Evolutionary conservation across 352 stramenopile species (phyloP).

Genomic region (Pythium aquatile): DNA sequence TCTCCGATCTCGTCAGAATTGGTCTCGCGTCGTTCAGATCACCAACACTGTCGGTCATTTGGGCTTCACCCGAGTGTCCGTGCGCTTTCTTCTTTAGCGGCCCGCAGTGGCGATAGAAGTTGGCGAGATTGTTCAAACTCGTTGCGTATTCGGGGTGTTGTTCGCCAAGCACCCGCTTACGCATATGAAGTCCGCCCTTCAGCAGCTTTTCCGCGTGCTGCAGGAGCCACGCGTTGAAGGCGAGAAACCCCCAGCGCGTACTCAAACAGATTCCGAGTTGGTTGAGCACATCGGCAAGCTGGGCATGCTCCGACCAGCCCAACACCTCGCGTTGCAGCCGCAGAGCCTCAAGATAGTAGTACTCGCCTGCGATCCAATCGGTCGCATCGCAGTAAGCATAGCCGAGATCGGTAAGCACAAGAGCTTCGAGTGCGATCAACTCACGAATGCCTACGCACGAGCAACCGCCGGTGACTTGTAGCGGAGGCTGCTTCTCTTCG

Average conservation of each 20-base stretch:
- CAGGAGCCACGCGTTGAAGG: slow-evolving; percentile 77
- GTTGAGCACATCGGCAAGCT: slow-evolving; percentile 80
- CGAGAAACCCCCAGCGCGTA: slow-evolving; percentile 63
- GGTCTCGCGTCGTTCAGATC: slow-evolving; percentile 25
- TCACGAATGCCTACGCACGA: slow-evolving; percentile 72
- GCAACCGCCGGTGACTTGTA: slow-evolving; percentile 37
- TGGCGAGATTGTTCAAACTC: slow-evolving; percentile 81
- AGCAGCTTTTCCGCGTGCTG: slow-evolving; percentile 67
- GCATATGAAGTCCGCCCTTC: slow-evolving; percentile 70
- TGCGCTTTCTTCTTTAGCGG: slow-evolving; percentile 23
- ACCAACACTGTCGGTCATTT: slow-evolving; percentile 18
- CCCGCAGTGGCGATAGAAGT: slow-evolving; percentile 81
- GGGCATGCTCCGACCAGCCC: slow-evolving; percentile 67
- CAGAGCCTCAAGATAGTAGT: slow-evolving; percentile 74
- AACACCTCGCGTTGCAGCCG: slow-evolving; percentile 78
- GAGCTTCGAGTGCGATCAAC: slow-evolving; percentile 68
- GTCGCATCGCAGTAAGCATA: slow-evolving; percentile 79
- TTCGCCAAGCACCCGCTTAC: slow-evolving; percentile 65
- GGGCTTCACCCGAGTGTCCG: slow-evolving; percentile 3
- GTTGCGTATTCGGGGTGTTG: slow-evolving; percentile 79
- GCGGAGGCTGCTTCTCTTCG: slow-evolving; percentile 40
- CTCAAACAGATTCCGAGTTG: slow-evolving; percentile 79
- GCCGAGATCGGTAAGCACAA: slow-evolving; percentile 71
- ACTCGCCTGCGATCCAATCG: slow-evolving; percentile 73
- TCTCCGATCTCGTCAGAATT: slow-evolving; percentile 15